These are phyloP conservation scores for Chytriomyces sp. DNA, from an alignment of 192 early-diverging fungal genomes.

Conservation along the genomic window DNA sequence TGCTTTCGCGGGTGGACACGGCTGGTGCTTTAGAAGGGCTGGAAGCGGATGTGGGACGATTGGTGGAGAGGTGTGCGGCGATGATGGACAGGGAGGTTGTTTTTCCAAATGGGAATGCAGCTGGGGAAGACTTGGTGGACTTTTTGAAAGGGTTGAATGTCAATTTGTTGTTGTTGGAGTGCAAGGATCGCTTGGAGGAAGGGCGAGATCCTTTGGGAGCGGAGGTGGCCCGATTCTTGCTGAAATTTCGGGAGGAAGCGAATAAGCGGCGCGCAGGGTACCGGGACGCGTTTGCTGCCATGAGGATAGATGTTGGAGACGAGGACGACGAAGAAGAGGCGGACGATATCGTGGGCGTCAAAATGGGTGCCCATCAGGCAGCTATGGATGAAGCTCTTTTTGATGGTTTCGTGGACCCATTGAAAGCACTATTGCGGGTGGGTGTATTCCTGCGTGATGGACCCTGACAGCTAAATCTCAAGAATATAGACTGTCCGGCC, in stretches of 20 bases:
- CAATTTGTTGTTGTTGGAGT: not conserved
- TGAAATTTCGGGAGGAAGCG: not conserved
- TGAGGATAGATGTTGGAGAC: not conserved
- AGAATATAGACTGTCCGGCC: conserved; percentile 15
- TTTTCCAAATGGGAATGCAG: not conserved
- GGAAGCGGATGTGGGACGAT: not conserved
- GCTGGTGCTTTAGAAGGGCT: not conserved
- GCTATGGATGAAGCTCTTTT: not conserved
- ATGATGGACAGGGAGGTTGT: not conserved
- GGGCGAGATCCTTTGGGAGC: not conserved
- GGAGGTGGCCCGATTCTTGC: not conserved
- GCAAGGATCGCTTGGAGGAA: not conserved
- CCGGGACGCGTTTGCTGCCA: not conserved
- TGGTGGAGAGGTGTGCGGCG: not conserved
- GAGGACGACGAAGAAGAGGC: not conserved
- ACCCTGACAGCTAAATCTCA: not conserved
- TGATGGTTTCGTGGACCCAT: not conserved
- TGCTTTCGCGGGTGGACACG: not conserved
- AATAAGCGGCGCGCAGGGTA: not conserved
- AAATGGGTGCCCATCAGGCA: not conserved
- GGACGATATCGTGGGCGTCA: not conserved
- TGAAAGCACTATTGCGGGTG: not conserved
- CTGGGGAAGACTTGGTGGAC: not conserved
- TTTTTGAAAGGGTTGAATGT: not conserved
- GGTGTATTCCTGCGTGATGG: not conserved